A percentile compares a stretch with the other conserved stretches of the same genome.
phyloP scores from a whole-genome alignment of 805 yeast species.

The Lipomyces starkeyi region DNA sequence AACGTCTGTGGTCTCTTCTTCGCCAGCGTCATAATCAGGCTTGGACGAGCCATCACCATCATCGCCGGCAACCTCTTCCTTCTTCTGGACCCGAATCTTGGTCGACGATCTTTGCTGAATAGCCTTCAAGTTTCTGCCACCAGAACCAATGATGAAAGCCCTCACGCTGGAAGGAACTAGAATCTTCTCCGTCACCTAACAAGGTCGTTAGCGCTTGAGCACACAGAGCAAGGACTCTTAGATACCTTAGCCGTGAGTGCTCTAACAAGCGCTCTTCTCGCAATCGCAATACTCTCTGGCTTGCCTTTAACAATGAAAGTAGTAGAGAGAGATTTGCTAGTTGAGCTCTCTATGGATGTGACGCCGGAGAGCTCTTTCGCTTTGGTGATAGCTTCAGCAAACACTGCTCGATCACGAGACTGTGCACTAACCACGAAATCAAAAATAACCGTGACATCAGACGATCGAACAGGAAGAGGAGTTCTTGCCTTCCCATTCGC shows the following conservation, averaged over 20 bases:
- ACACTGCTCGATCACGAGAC: constrained; percentile 57
- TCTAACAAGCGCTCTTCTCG: constrained; percentile 75
- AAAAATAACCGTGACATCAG: constrained; percentile 78
- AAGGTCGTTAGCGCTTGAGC: not conserved
- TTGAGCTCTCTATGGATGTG: constrained; percentile 33
- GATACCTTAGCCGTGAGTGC: constrained; percentile 75
- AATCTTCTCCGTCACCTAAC: constrained; percentile 52
- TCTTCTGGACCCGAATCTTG: constrained; percentile 68
- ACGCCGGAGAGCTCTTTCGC: constrained; percentile 28
- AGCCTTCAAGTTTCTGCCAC: constrained; percentile 81
- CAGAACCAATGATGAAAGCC: constrained; percentile 82
- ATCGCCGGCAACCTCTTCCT: constrained; percentile 27
- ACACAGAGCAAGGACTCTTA: not conserved
- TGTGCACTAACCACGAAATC: constrained; percentile 74
- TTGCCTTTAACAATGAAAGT: constrained; percentile 83
- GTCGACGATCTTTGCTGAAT: constrained; percentile 71
- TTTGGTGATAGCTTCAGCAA: constrained; percentile 66
- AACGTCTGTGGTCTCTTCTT: constrained; percentile 65
- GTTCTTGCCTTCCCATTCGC: constrained; percentile 13
- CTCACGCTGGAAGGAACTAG: constrained; percentile 77
- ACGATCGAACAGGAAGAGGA: constrained; percentile 59
- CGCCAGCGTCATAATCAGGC: constrained; percentile 58
- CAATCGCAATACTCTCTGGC: constrained; percentile 66
- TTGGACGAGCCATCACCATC: constrained; percentile 40
- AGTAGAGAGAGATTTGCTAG: constrained; percentile 49